Base-by-base conservation (phyloP, 2,329 filamentous ascomycete genomes). In the Mollisia scopiformis region DNA sequence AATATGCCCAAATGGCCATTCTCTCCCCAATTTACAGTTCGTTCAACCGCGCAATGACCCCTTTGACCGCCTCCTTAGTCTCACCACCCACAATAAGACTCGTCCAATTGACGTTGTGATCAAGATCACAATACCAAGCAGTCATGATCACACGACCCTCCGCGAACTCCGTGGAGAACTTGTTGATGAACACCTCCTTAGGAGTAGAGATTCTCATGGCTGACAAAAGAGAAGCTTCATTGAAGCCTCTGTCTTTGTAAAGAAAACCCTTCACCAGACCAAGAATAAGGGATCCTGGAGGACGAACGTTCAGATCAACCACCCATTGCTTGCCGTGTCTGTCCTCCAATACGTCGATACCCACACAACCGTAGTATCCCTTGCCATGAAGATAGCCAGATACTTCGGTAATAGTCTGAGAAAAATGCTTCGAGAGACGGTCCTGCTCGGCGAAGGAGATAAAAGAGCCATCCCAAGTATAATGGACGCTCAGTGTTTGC, bases 251-350 rank as follows among this genome's bases (percentile, higher is more conserved):
- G 5, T 50, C 25, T 8, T 2, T 31, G 3, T 13, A 50, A 6
- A 50, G 25, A 27, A 55, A 55, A 1, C 37, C n/a, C 21, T 43
- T 55, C 19, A 55, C 11, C 13, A 55, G 21, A 30, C 53, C 35
- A 3, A 55, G 28, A 19, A 46, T n/a, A 10, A 55, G 25, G 1
- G 53, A 55, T 11, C 53, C 53, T 1, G 53, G 53, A 14, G 53
- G 53, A 21, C 53, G 35, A 5, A 55, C 53, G 16, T 55, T 55
- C 35, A 55, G 6, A 31, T 55, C 53, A 13, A 55, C 25, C n/a
- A 55, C 53, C 53, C 53, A 55, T 16, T 43, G 37, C 27, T 30
- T 46, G 53, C 37, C n/a, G 3, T 30, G 3, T 10, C 30, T 30
- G 25, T 46, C 35, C 23, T 43, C 37, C 1, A 55, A 23, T n/a